Evolutionary conservation across 129 eudicot genomes (phyloP).

Genomic region (Scalesia atractyloides): DNA sequence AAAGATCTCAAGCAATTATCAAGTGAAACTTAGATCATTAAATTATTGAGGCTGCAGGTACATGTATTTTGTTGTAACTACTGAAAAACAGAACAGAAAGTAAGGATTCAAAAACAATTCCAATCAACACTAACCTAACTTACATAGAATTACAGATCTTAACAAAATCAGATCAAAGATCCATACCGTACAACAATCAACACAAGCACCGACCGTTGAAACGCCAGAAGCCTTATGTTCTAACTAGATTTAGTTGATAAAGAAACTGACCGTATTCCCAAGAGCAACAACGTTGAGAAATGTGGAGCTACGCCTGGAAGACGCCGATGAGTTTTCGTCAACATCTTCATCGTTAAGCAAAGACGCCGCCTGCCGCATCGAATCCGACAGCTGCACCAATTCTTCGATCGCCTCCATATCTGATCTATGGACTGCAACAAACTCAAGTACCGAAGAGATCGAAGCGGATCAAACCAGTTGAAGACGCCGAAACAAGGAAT

Average conservation of each 20-base stretch:
- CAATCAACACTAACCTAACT: conserved; percentile 15
- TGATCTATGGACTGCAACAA: conserved; percentile 17
- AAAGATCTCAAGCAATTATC: conserved; percentile 1
- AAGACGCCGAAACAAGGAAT: conserved; percentile 10
- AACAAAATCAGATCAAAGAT: conserved; percentile 36
- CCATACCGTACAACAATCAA: conserved; percentile 18
- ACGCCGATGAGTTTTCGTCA: conserved; percentile 55
- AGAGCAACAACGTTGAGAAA: conserved; percentile 95
- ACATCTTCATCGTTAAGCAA: conserved; percentile 91
- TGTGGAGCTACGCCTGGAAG: conserved; percentile 65
- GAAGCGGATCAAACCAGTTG: conserved; percentile 17
- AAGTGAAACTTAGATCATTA: not conserved
- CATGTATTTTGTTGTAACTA: conserved; percentile 7
- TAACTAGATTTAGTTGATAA: conserved; percentile 1
- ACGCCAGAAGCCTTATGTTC: conserved; percentile 6
- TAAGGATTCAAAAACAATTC: conserved; percentile 1
- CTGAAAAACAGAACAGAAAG: conserved; percentile 9
- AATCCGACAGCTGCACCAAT: conserved; percentile 70
- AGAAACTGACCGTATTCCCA: conserved; percentile 80
- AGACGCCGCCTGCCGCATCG: conserved; percentile 97
- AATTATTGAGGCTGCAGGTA: conserved; percentile 8
- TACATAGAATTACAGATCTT: conserved; percentile 12
- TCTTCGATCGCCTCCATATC: conserved; percentile 96
- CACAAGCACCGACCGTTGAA: not conserved
- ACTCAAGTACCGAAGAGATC: conserved; percentile 22